Conservation (phyloP, 768 basidiomycete species). For the Lepiota subincarnata region DNA sequence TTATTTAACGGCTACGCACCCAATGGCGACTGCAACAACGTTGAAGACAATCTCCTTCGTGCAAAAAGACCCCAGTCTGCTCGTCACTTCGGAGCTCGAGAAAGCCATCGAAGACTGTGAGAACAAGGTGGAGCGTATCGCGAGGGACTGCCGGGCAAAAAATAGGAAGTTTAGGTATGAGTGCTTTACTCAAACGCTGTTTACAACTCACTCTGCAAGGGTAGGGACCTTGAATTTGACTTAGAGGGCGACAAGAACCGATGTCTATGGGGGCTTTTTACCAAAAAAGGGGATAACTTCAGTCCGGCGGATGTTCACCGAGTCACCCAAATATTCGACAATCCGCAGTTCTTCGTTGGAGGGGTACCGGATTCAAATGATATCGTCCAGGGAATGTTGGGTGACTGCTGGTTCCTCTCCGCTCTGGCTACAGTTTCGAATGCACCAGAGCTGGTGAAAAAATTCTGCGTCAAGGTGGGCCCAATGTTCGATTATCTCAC, state of each 20-base stretch:
- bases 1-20: too few relatives aligned
- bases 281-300: conserved; percentile 15
- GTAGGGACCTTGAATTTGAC: conserved; percentile 55
- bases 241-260: conserved; percentile 47
- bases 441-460: conserved; percentile 44
- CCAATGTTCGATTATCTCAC: neutral
- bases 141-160: conserved; percentile 39
- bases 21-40: conserved; percentile 10
- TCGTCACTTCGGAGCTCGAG: conserved; percentile 46
- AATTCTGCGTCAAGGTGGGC: conserved; percentile 32
- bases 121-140: conserved; percentile 39
- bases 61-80: conserved; percentile 36
- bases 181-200: neutral
- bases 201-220: neutral
- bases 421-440: conserved; percentile 49
- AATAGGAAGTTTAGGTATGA: conserved; percentile 49
- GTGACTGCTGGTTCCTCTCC: conserved; percentile 55
- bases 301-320: conserved; percentile 28
- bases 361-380: conserved; percentile 40
- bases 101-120: conserved; percentile 46
- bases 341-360: conserved; percentile 47
- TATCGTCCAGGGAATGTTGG: conserved; percentile 47
- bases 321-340: conserved; percentile 48
- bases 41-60: conserved; percentile 21
- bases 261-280: conserved; percentile 32